Base-by-base conservation (phyloP, 805 yeast genomes). In the Wickerhamia fluorescens region DNA sequence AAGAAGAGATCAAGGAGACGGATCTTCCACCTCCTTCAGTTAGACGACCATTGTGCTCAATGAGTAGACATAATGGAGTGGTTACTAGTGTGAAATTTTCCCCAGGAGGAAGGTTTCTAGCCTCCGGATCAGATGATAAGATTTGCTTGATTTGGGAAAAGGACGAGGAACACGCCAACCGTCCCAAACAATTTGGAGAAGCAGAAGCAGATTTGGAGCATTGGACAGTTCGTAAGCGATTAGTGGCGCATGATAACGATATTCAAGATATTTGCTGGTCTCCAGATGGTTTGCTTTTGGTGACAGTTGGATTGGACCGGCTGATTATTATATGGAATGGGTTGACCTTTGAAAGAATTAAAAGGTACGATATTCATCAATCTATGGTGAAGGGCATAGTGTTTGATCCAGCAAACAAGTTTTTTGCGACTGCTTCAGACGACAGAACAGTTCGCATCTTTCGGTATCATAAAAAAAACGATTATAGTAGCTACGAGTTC, bases 221-320 rank as follows among this genome's bases (percentile, higher is more conserved):
- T 44, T 89, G 98, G 98, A 78, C 89, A 1, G 96, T 89, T 2
- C 62, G 95, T 12, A 85, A 85, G 45, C 71, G 97, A 45, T 68
- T 87, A 10, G 96, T 86, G 12, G 98, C 96, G 1, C 99, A 92
- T 54, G 97, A 92, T 40, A 92, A 89, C 49, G 99, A 92, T 60
- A 84, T 92, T 28, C 98, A 92, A 53, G 98, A 92, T 55, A 78
- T 92, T 41, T 94, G 96, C 24, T 92, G 98, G 97, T 83, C 95
- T 2, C 96, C 97, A 0, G 97, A 89, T 49, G 82, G 94, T 4
- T 73, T 85, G 20, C 73, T 92, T 14, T 61, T 92, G 26, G 96
- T 92, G 11, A 82, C 95, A 1, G 98, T 89, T 7, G 98, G 98
- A 0, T 65, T 92, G 33, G 99, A 92, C 56, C 68, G 96, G 47